Base-by-base conservation (phyloP, 2,329 filamentous ascomycete genomes). In the Paraphoma chrysanthemicola region DNA sequence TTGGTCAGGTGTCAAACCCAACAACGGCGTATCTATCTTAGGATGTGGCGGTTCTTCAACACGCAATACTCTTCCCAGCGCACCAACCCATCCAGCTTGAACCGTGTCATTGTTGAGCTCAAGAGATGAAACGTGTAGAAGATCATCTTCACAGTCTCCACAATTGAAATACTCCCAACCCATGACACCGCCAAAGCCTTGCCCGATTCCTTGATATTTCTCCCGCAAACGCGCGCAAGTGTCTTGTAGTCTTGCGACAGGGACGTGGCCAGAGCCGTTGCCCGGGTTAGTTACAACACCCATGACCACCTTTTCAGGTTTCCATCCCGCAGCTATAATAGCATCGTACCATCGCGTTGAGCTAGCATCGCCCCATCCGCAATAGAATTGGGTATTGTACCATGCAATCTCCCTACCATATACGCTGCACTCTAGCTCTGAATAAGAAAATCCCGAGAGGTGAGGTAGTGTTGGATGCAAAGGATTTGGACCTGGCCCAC, bases 161-260 rank as follows among this genome's bases (percentile, higher is more conserved):
- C 89, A 86, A 79, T 96, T 96, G 79, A 94, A 97, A 74, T 95
- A 97, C 79, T 97, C 93, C 93, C 93, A 97, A 2, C 92, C 92
- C 88, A 95, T 95, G 6, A 97, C 88, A 0, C 93, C 93, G 0
- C 93, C 93, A 73, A 97, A 95, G 1, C 80, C 79, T 1, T 51
- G 63, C 1, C 71, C 69, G 0, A 65, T 48, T n/a, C 54, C 54
- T 11, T 61, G 85, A 67, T 91, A 91, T 56, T 82, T 82, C 36
- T 85, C 79, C 36, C 83, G 78, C 62, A 93, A 71, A 41, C 81
- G 71, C 30, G 81, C 81, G 44, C 92, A 73, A 17, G 89, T 85
- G 16, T 80, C 78, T 10, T 82, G 81, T 23, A 91, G 77, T 12
- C 81, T 74, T 44, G 85, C 81, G 54, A 86, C 83, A 1, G 85